These are phyloP conservation scores for Clarireedia sp. DNA, from an alignment of 2,329 filamentous ascomycete species.

Conservation along the genomic window DNA sequence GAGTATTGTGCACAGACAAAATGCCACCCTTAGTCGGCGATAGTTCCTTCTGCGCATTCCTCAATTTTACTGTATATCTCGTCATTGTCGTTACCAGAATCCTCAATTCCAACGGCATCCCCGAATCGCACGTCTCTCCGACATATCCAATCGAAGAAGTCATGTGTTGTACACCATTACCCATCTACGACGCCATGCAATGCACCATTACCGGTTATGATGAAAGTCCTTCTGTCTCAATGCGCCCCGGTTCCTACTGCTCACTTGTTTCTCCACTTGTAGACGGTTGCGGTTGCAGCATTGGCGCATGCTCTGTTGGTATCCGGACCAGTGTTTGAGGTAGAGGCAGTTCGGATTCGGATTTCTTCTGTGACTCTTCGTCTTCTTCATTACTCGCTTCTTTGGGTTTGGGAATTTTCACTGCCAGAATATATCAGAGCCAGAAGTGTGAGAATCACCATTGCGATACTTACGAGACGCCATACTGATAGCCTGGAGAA, in stretches of 20 bases:
- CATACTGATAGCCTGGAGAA: constrained; percentile 78
- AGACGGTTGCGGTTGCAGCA: constrained; percentile 37
- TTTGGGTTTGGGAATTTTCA: constrained; percentile 59
- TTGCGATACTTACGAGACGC: constrained; percentile 57
- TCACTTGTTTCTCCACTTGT: constrained; percentile 12
- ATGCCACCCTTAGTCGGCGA: too few species aligned
- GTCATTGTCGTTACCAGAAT: background rate
- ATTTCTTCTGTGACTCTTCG: constrained; percentile 34
- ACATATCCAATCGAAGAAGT: background rate
- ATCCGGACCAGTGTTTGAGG: constrained; percentile 80
- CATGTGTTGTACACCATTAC: background rate
- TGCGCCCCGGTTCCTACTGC: constrained; percentile 7
- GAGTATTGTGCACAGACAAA: too few species aligned
- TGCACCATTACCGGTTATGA: constrained; percentile 10
- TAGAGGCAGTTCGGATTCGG: constrained; percentile 39
- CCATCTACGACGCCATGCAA: constrained; percentile 12
- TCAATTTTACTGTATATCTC: too few species aligned
- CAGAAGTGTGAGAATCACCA: background rate
- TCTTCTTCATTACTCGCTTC: constrained; percentile 34
- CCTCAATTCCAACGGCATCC: background rate
- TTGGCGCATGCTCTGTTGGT: constrained; percentile 68
- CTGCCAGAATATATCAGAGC: constrained; percentile 34
- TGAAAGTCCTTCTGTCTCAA: constrained; percentile 7
- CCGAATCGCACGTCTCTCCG: background rate
- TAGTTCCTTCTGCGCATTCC: too few species aligned